A percentile compares a stretch with the other conserved stretches of the same genome.
phyloP scores from a whole-genome alignment of 352 stramenopile genomes.

The Phytopythium boreale region DNA sequence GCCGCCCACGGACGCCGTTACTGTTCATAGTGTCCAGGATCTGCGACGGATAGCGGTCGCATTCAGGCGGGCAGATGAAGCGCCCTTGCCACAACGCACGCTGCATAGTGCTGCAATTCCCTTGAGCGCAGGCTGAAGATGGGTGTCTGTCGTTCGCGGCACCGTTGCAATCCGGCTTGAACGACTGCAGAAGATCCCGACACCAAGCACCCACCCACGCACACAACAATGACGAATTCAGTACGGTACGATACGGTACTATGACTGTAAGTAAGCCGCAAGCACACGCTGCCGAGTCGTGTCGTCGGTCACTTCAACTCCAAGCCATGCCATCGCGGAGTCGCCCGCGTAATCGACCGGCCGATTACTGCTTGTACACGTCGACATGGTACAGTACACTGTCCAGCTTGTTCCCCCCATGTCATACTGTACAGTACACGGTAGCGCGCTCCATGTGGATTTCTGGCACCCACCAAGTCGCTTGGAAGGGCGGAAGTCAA shows the following conservation, averaged over 20 bases:
- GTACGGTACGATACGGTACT: too few relatives aligned
- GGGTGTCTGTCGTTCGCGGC: neutral
- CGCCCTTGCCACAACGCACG: neutral
- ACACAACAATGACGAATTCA: too few relatives aligned
- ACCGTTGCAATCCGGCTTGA: neutral
- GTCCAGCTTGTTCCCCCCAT: neutral
- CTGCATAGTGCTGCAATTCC: too few relatives aligned
- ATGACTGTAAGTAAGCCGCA: neutral
- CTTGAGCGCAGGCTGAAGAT: neutral
- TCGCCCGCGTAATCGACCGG: neutral
- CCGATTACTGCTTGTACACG: neutral
- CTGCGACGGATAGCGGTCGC: too few relatives aligned
- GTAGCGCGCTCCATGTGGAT: neutral
- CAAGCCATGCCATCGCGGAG: neutral
- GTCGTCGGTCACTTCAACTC: neutral
- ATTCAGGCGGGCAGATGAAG: neutral
- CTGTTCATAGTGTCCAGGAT: neutral
- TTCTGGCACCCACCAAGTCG: neutral
- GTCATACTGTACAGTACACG: too few relatives aligned
- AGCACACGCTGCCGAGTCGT: too few relatives aligned
- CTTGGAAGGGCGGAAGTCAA: slow-evolving; percentile 1
- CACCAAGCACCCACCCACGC: neutral
- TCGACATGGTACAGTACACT: too few relatives aligned
- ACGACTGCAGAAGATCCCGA: neutral
- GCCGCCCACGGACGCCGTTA: neutral